phyloP scores from a whole-genome alignment of 208 protist species.

The Acanthamoeba triangularis region DNA sequence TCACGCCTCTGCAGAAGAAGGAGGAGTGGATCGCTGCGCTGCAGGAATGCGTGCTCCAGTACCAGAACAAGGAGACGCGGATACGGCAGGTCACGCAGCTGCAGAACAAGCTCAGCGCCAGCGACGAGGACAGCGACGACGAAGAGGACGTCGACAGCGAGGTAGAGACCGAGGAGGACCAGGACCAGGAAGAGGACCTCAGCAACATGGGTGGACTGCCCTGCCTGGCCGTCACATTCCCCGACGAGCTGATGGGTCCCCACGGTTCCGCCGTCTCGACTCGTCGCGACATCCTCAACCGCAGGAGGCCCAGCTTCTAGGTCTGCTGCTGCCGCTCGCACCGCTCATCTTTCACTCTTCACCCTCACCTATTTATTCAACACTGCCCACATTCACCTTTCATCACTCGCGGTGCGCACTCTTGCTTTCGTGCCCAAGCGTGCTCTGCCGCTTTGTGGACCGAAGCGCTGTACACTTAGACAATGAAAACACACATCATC shows the following conservation, averaged over 20 bases:
- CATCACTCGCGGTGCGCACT: not conserved
- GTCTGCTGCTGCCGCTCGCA: not conserved
- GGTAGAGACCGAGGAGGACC: not conserved
- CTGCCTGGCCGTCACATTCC: conserved; percentile 30
- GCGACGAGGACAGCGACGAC: conserved; percentile 44
- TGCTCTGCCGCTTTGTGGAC: not conserved
- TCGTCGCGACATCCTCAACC: conserved; percentile 4
- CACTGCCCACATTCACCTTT: not conserved
- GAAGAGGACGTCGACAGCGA: not conserved
- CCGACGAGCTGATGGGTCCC: not conserved
- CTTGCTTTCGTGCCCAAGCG: not conserved
- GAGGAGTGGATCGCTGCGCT: not conserved
- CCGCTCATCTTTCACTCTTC: not conserved
- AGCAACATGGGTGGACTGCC: conserved; percentile 8
- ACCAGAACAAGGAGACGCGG: conserved; percentile 15
- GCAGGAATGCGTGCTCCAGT: not conserved
- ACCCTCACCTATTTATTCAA: no score
- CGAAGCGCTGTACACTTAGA: not conserved
- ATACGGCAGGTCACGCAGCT: not conserved
- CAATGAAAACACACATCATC: not conserved
- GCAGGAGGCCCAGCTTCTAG: conserved; percentile 18
- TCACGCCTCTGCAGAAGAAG: not conserved
- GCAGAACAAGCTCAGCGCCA: conserved; percentile 34
- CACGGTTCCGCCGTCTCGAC: not conserved
- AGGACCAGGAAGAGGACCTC: not conserved